Evolutionary conservation across 805 yeast genomes (phyloP).

Genomic region (Millerozyma miso): DNA sequence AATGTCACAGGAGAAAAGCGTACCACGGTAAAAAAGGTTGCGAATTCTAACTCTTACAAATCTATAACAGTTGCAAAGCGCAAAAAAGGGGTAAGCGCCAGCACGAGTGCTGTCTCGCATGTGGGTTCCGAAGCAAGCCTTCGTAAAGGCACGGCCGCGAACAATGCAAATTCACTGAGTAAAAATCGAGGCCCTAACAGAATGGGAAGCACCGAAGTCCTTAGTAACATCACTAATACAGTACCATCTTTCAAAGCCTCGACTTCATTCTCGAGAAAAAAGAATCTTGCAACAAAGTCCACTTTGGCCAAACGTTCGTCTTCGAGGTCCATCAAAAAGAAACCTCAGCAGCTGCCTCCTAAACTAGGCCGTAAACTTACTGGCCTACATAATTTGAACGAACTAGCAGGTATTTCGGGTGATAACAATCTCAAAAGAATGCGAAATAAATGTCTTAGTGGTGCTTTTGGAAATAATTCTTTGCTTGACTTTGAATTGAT

Average conservation of each 20-base stretch:
- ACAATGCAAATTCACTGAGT: background rate
- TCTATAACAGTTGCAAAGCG: conserved; percentile 8
- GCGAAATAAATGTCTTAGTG: conserved; percentile 6
- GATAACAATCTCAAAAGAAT: background rate
- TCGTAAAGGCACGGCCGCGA: background rate
- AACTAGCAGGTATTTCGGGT: conserved; percentile 1
- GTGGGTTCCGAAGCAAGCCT: background rate
- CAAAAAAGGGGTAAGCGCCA: background rate
- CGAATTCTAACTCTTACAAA: conserved; percentile 15
- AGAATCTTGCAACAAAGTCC: conserved; percentile 21
- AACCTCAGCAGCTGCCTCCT: conserved; percentile 9
- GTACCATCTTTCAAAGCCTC: conserved; percentile 32
- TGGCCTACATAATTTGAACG: conserved; percentile 13
- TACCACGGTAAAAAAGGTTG: conserved; percentile 19
- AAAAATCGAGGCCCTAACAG: background rate
- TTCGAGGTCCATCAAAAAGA: conserved; percentile 12
- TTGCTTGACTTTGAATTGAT: conserved; percentile 27
- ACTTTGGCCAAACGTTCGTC: conserved; percentile 21
- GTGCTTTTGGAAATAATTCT: conserved; percentile 17
- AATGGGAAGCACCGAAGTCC: conserved; percentile 9
- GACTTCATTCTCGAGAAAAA: conserved; percentile 34
- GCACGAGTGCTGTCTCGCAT: background rate
- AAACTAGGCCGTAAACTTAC: conserved; percentile 14
- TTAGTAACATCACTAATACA: conserved; percentile 32
- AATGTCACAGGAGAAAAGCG: conserved; percentile 20